phyloP scores from a whole-genome alignment of 345 rosid genomes.

The Schrenkiella parvula region DNA sequence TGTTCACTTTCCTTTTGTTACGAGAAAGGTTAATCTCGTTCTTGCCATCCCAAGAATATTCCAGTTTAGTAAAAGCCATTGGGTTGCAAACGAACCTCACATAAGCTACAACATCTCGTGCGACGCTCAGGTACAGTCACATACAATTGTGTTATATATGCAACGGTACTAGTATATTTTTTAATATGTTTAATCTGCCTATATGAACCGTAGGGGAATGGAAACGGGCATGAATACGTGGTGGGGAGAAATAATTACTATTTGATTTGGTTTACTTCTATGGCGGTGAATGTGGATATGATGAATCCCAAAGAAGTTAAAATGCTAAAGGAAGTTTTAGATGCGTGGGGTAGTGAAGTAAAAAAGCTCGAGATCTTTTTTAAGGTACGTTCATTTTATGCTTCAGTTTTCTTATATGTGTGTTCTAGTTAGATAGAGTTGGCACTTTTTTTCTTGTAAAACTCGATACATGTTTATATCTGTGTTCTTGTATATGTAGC shows the following conservation, averaged over 20 bases:
- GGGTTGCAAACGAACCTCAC: too few relatives aligned
- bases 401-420: too few relatives aligned
- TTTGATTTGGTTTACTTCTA: background rate
- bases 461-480: background rate
- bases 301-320: background rate
- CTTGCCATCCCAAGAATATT: too few relatives aligned
- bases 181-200: background rate
- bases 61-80: too few relatives aligned
- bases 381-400: conserved; percentile 2
- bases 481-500: background rate
- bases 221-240: background rate
- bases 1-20: background rate
- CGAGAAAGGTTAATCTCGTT: too few relatives aligned
- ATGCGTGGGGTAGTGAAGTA: background rate
- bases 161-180: background rate
- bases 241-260: background rate
- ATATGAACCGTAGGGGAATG: background rate
- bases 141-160: background rate
- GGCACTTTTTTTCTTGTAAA: background rate
- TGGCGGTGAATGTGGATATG: conserved; percentile 6
- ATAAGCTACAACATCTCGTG: background rate
- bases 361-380: background rate
- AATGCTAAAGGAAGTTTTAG: background rate
- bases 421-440: background rate
- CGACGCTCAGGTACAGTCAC: background rate